phyloP scores from a whole-genome alignment of 257 asterid species.

The Solanum neorickii region DNA sequence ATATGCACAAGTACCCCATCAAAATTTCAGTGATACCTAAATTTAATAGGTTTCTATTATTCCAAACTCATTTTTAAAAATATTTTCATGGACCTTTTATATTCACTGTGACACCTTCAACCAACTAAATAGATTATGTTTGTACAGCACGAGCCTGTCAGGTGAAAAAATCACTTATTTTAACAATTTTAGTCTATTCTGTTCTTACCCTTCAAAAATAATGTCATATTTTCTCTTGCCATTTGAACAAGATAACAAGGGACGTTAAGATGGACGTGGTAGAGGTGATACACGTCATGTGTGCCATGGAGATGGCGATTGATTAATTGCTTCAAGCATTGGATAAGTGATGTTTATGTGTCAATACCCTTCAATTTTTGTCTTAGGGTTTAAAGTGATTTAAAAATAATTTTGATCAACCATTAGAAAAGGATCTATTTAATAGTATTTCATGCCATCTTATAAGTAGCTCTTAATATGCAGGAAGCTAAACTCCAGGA shows the following conservation, averaged over 20 bases:
- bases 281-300: too few relatives aligned
- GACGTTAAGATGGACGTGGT: too few relatives aligned
- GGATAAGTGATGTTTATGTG: too few relatives aligned
- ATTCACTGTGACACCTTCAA: background rate
- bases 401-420: background rate
- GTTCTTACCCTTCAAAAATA: background rate
- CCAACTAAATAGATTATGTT: background rate
- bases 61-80: background rate
- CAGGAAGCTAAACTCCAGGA: constrained; percentile 53
- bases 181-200: background rate
- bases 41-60: too few relatives aligned
- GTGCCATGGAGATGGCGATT: too few relatives aligned
- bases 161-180: too few relatives aligned
- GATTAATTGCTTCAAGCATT: too few relatives aligned
- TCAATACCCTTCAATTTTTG: background rate
- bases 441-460: background rate
- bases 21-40: background rate
- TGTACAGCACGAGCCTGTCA: background rate
- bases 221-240: background rate
- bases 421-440: background rate
- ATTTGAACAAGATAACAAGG: too few relatives aligned
- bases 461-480: background rate
- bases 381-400: background rate
- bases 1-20: too few relatives aligned
- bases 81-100: too few relatives aligned